phyloP scores from a whole-genome alignment of 2,329 filamentous ascomycete species.

The Xylaria hypoxylon region DNA sequence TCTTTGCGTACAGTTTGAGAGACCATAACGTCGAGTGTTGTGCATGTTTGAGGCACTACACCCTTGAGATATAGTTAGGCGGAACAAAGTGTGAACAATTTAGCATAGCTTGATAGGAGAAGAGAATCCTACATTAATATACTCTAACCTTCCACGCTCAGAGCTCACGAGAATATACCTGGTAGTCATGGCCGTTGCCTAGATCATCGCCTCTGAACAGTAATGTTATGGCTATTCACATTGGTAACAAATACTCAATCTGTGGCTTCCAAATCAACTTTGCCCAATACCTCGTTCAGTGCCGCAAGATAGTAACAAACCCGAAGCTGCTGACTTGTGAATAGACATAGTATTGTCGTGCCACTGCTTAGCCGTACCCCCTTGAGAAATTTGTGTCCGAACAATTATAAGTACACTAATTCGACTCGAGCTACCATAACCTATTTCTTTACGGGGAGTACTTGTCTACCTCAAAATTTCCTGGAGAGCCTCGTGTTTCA shows the following conservation, averaged over 20 bases:
- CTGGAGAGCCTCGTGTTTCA: neutral
- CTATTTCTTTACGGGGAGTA: neutral
- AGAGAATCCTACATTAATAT: neutral
- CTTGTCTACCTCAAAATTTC: too few relatives aligned
- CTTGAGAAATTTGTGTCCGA: neutral
- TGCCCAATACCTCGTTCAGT: neutral
- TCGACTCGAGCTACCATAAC: neutral
- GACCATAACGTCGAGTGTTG: neutral
- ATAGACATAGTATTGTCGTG: neutral
- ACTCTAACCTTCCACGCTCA: neutral
- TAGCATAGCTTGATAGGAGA: neutral
- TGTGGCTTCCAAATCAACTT: neutral
- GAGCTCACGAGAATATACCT: too few relatives aligned
- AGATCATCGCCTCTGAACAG: neutral
- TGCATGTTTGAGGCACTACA: constrained; percentile 1
- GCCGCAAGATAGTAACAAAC: neutral
- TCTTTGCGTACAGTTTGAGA: neutral
- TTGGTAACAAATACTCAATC: neutral
- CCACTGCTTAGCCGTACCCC: neutral
- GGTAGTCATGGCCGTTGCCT: neutral
- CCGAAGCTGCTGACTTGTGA: neutral
- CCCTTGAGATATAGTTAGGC: neutral
- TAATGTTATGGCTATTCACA: neutral
- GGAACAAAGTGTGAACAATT: neutral
- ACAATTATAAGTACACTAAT: neutral